A percentile compares a stretch with the other conserved stretches of the same genome.
phyloP scores from a whole-genome alignment of 257 asterid species.

The Solanum virginianum region DNA sequence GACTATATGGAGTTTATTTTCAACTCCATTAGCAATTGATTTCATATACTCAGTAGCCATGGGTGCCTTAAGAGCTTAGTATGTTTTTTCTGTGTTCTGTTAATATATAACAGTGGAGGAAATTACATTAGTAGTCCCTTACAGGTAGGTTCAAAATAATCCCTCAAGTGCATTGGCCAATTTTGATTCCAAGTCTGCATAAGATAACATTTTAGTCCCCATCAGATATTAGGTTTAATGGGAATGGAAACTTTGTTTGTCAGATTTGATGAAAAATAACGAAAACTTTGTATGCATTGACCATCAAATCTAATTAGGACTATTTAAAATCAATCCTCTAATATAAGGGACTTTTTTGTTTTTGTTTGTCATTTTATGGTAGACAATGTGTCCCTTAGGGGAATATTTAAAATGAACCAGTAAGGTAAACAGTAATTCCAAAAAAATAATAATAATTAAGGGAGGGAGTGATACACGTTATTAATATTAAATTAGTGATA shows the following conservation, averaged over 20 bases:
- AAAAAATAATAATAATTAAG: background rate
- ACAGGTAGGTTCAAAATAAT: background rate
- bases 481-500: background rate
- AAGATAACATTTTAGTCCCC: too few relatives aligned
- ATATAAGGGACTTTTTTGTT: background rate
- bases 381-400: background rate
- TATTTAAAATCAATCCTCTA: background rate
- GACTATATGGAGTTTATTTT: conserved; percentile 20
- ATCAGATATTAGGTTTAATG: too few relatives aligned
- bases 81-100: background rate
- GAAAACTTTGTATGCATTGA: too few relatives aligned
- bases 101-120: background rate
- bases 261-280: too few relatives aligned
- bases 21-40: background rate
- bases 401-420: background rate
- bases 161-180: background rate
- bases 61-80: background rate
- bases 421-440: background rate
- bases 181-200: background rate
- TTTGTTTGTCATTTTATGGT: background rate
- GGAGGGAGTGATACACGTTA: background rate
- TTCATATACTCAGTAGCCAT: background rate
- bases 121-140: background rate
- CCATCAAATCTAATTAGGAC: too few relatives aligned
- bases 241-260: too few relatives aligned